These are phyloP conservation scores for Scopulariopsis brevicaulis DNA, from an alignment of 2,329 filamentous ascomycete species.

Conservation along the genomic window DNA sequence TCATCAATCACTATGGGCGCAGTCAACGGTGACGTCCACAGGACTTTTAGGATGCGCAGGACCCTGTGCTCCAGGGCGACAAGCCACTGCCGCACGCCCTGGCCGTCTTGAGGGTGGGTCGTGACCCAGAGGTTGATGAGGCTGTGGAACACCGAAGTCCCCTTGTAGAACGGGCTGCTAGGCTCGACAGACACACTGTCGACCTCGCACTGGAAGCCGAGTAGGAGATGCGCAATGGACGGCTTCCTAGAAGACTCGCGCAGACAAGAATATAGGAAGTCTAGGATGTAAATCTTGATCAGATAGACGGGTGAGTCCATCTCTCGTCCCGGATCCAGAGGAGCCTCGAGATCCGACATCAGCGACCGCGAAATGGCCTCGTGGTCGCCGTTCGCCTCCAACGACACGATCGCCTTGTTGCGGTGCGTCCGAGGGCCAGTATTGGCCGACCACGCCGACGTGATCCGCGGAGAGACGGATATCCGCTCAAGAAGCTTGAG, in stretches of 20 bases:
- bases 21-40: slow-evolving; percentile 79
- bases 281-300: slow-evolving; percentile 74
- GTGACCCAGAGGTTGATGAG: slow-evolving; percentile 62
- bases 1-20: slow-evolving; percentile 64
- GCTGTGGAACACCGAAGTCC: slow-evolving; percentile 72
- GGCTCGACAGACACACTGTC: slow-evolving; percentile 57
- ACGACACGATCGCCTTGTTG: slow-evolving; percentile 78
- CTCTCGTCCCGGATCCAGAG: slow-evolving; percentile 63
- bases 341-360: slow-evolving; percentile 53
- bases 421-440: slow-evolving; percentile 34
- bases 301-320: slow-evolving; percentile 61
- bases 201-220: slow-evolving; percentile 74
- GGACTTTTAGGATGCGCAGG: slow-evolving; percentile 62
- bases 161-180: slow-evolving; percentile 58
- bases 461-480: slow-evolving; percentile 71
- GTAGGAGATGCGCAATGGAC: slow-evolving; percentile 78
- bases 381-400: slow-evolving; percentile 71
- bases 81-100: slow-evolving; percentile 55
- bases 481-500: slow-evolving; percentile 77
- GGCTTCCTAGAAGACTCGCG: slow-evolving; percentile 64
- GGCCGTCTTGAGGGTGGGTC: slow-evolving; percentile 53
- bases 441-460: slow-evolving; percentile 47
- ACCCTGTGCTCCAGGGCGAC: slow-evolving; percentile 56
- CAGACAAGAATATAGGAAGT: slow-evolving; percentile 76
- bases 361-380: slow-evolving; percentile 70